Percentiles rank a stretch among this genome's conserved stretches.
Evolutionary conservation across 306 rosid species (phyloP).

Genomic region (Lathyrus tuberosus): DNA sequence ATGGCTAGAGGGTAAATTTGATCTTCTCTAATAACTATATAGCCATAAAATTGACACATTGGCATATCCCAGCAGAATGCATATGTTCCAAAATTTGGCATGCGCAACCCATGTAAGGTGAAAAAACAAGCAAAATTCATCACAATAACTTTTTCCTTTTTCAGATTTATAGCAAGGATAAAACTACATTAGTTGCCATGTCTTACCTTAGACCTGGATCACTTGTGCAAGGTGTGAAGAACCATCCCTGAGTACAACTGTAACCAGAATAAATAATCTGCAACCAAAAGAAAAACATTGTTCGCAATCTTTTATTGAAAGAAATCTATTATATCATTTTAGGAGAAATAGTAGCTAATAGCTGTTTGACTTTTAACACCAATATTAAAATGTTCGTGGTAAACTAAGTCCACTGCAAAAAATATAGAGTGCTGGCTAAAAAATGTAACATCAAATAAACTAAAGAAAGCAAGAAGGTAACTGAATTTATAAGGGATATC

Average conservation of each 20-base stretch:
- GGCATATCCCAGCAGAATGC: neutral
- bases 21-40: neutral
- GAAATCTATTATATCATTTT: constrained; percentile 6
- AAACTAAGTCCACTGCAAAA: neutral
- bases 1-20: neutral
- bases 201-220: constrained; percentile 87
- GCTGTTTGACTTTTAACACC: constrained; percentile 20
- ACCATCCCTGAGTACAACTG: constrained; percentile 97
- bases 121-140: constrained; percentile 20
- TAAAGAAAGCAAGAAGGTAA: constrained; percentile 27
- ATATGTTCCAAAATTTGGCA: neutral
- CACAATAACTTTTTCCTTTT: constrained; percentile 12
- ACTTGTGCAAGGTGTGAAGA: constrained; percentile 90
- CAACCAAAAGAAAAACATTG: constrained; percentile 11
- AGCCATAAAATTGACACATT: neutral
- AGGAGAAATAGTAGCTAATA: constrained; percentile 1
- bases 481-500: constrained; percentile 8
- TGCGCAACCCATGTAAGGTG: neutral
- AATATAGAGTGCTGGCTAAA: constrained; percentile 10
- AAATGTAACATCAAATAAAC: constrained; percentile 23
- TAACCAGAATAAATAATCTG: constrained; percentile 88
- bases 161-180: constrained; percentile 21
- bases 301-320: constrained; percentile 18
- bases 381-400: constrained; percentile 2
- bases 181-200: constrained; percentile 35